These are phyloP conservation scores for Tuber brumale DNA, from an alignment of 495 filamentous ascomycete species.

Conservation along the genomic window DNA sequence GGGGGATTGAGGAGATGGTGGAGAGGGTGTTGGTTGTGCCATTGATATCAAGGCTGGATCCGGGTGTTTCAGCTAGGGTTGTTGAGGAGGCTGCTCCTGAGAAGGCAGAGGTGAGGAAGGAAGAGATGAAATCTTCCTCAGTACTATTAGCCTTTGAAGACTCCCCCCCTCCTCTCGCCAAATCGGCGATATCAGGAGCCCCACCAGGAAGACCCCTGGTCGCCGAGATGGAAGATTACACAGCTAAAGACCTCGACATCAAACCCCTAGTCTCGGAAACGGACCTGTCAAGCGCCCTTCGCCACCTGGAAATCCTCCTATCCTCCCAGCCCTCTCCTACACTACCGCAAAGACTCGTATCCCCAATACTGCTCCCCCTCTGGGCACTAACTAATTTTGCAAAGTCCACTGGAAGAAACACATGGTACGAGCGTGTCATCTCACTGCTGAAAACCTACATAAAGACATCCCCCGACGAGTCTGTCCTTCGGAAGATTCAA, in stretches of 20 bases:
- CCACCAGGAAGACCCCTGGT: constrained; percentile 1
- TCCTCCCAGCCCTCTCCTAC: constrained; percentile 55
- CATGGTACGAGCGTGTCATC: constrained; percentile 25
- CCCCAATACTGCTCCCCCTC: constrained; percentile 52
- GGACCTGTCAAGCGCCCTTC: constrained; percentile 43
- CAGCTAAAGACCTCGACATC: not conserved
- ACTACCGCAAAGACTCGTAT: constrained; percentile 52
- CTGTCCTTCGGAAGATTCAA: constrained; percentile 22
- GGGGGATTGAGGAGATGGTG: constrained; percentile 48
- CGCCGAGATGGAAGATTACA: constrained; percentile 8
- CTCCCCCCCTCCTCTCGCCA: not conserved
- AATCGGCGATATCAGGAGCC: constrained; percentile 10
- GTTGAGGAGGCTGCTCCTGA: not conserved
- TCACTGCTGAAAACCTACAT: constrained; percentile 26
- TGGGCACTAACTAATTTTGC: constrained; percentile 53
- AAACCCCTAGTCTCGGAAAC: constrained; percentile 29
- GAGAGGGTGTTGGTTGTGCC: constrained; percentile 53
- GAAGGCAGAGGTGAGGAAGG: not conserved
- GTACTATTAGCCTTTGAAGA: constrained; percentile 33
- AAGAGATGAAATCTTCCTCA: constrained; percentile 15
- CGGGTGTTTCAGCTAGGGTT: constrained; percentile 12
- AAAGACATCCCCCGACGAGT: constrained; percentile 15
- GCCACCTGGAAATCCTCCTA: constrained; percentile 48
- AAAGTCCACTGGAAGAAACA: constrained; percentile 29
- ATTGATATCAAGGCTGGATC: constrained; percentile 49